Conservation (phyloP, 2,329 filamentous ascomycete species). For the Emergomyces orientalis region DNA sequence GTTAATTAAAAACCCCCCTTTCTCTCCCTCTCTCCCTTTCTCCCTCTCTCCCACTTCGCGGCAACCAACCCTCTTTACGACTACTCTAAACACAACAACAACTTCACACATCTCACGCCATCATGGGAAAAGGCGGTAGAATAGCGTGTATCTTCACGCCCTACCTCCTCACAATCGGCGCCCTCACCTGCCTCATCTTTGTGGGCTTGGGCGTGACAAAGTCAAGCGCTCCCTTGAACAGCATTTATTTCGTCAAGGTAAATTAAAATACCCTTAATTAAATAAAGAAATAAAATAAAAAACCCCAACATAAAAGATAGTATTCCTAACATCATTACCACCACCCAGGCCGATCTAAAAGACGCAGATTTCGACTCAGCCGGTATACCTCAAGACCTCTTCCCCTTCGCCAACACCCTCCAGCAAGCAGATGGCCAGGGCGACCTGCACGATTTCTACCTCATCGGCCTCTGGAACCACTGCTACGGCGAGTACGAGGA, state of each 20-base stretch:
- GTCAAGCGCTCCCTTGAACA: constrained; percentile 37
- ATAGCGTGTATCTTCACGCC: constrained; percentile 81
- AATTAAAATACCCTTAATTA: constrained; percentile 11
- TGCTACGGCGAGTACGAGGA: constrained; percentile 55
- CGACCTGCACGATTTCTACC: constrained; percentile 68
- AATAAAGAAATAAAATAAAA: constrained; percentile 12
- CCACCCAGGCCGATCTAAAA: constrained; percentile 54
- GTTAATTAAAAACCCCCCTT: too few species aligned
- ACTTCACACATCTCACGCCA: constrained; percentile 15
- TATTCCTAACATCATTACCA: too few species aligned
- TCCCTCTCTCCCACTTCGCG: too few species aligned
- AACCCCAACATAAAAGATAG: too few species aligned
- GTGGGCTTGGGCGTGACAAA: constrained; percentile 50
- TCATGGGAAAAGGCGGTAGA: constrained; percentile 65
- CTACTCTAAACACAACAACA: neutral
- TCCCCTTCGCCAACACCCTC: constrained; percentile 25
- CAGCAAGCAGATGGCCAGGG: constrained; percentile 27
- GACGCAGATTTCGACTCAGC: constrained; percentile 48
- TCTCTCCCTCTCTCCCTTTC: too few species aligned
- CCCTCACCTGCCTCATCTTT: constrained; percentile 58
- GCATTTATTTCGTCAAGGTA: constrained; percentile 49
- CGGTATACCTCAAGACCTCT: constrained; percentile 31
- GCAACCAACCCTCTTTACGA: neutral
- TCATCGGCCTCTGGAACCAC: constrained; percentile 78
- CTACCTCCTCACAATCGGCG: constrained; percentile 68